These are phyloP conservation scores for Cucumis sativus DNA, from an alignment of 306 rosid species.

Conservation along the genomic window Cucumber_9930_V3 NC_026658.2:16362001-16362500, in stretches of 20 bases:
- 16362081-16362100: slow-evolving; percentile 71
- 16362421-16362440: slow-evolving; percentile 4
- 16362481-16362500: slow-evolving; percentile 10
- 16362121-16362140: slow-evolving; percentile 99
- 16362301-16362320: slow-evolving; percentile 95
- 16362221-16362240: neutral
- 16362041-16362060: slow-evolving; percentile 98
- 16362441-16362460: slow-evolving; percentile 7
- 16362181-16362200: slow-evolving; percentile 98
- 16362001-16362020: slow-evolving; percentile 97
- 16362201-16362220: slow-evolving; percentile 52
- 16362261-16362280: neutral
- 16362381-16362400: slow-evolving; percentile 71
- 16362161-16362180: slow-evolving; percentile 99
- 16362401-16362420: slow-evolving; percentile 90
- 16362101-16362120: slow-evolving; percentile 99
- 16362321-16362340: slow-evolving; percentile 77
- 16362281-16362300: slow-evolving; percentile 79
- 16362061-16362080: slow-evolving; percentile 95
- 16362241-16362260: neutral
- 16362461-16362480: slow-evolving; percentile 1
- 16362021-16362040: slow-evolving; percentile 88
- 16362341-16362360: slow-evolving; percentile 98
- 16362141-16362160: slow-evolving; percentile 99
- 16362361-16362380: slow-evolving; percentile 99